phyloP scores from a whole-genome alignment of 2,329 filamentous ascomycete genomes.

The Lachnellula willkommii region DNA sequence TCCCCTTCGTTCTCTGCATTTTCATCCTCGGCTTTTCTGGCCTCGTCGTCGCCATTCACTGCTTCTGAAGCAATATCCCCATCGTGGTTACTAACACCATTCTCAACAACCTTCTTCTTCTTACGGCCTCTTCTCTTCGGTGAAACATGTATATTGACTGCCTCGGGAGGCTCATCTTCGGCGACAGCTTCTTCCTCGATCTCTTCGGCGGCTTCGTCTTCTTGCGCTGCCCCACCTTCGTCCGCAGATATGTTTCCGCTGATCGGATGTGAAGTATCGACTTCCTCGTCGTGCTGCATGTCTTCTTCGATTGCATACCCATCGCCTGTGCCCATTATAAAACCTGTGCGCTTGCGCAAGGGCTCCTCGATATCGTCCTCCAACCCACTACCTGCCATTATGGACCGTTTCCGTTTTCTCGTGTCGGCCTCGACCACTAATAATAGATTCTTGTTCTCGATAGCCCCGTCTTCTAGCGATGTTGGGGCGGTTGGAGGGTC shows the following conservation, averaged over 20 bases:
- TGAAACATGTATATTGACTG: slow-evolving; percentile 19
- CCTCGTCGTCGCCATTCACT: slow-evolving; percentile 26
- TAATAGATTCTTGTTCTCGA: slow-evolving; percentile 22
- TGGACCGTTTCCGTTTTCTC: slow-evolving; percentile 35
- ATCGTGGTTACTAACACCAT: slow-evolving; percentile 21
- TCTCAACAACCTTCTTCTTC: slow-evolving; percentile 32
- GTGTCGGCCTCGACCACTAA: slow-evolving; percentile 26
- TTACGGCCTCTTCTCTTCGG: slow-evolving; percentile 32
- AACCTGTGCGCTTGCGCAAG: slow-evolving; percentile 48
- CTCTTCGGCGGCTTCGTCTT: slow-evolving; percentile 42
- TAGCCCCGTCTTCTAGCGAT: slow-evolving; percentile 29
- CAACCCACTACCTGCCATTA: slow-evolving; percentile 27
- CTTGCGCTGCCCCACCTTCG: slow-evolving; percentile 37
- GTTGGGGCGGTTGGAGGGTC: slow-evolving; percentile 31
- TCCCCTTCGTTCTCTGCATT: slow-evolving; percentile 50
- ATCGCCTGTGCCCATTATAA: slow-evolving; percentile 37
- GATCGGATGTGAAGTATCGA: slow-evolving; percentile 28
- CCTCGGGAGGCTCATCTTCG: slow-evolving; percentile 34
- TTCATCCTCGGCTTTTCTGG: slow-evolving; percentile 45
- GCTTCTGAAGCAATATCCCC: slow-evolving; percentile 19
- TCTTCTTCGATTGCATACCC: slow-evolving; percentile 44
- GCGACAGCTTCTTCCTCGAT: slow-evolving; percentile 37
- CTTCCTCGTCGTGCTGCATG: slow-evolving; percentile 39
- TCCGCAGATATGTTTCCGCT: slow-evolving; percentile 30
- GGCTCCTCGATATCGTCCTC: slow-evolving; percentile 34